These are phyloP conservation scores for Hortiboletus campestris DNA, from an alignment of 768 basidiomycete species.

Conservation along the genomic window DNA sequence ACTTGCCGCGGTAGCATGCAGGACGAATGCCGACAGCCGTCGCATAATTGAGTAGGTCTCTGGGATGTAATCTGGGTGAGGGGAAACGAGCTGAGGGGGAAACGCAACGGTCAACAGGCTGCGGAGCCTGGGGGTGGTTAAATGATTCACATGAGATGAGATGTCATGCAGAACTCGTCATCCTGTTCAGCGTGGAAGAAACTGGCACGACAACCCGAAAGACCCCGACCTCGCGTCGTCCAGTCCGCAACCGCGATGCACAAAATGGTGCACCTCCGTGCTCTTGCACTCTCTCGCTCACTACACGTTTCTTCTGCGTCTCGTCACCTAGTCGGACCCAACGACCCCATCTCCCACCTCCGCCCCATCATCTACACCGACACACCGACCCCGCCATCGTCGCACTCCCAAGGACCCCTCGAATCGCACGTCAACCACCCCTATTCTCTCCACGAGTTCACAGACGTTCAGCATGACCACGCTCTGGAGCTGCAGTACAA, in stretches of 20 bases:
- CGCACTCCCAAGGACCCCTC: conserved; percentile 24
- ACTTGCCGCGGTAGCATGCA: conserved; percentile 33
- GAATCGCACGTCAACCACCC: conserved; percentile 48
- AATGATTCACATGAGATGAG: background rate
- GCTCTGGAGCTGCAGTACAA: conserved; percentile 67
- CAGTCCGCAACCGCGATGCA: background rate
- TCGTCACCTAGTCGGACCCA: conserved; percentile 58
- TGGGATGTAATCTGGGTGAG: background rate
- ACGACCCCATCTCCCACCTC: conserved; percentile 76
- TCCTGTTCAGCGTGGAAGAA: no score
- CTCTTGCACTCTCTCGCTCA: conserved; percentile 5
- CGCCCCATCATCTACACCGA: conserved; percentile 78
- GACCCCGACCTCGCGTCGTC: no score
- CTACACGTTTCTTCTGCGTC: conserved; percentile 26
- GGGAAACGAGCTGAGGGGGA: background rate
- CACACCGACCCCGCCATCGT: conserved; percentile 36
- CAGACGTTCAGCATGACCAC: conserved; percentile 32
- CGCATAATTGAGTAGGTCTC: conserved; percentile 1
- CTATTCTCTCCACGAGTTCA: conserved; percentile 77
- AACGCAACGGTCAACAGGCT: background rate
- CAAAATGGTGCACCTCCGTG: background rate
- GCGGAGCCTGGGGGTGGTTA: no score
- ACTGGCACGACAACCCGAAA: background rate
- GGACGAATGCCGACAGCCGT: conserved; percentile 14
- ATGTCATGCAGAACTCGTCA: background rate